These are phyloP conservation scores for Fusarium xylarioides DNA, from an alignment of 2,329 filamentous ascomycete genomes.

Conservation along the genomic window DNA sequence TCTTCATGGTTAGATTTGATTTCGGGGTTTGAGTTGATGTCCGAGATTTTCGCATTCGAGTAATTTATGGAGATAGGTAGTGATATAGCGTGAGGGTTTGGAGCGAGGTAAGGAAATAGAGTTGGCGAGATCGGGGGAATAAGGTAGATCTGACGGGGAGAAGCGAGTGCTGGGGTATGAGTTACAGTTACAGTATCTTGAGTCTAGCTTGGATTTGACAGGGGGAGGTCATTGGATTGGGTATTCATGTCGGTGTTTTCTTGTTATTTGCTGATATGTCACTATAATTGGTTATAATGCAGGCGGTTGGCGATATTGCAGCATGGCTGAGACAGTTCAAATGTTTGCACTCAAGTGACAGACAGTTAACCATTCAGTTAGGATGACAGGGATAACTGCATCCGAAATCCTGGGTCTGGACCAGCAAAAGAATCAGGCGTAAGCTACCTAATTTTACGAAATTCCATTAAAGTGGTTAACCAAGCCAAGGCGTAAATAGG, in stretches of 20 bases:
- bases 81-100: background rate
- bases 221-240: background rate
- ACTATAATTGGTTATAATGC: background rate
- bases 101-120: background rate
- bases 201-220: background rate
- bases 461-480: background rate
- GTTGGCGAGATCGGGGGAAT: background rate
- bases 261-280: background rate
- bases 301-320: background rate
- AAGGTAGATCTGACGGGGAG: background rate
- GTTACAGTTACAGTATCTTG: background rate
- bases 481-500: background rate
- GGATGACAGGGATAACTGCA: background rate
- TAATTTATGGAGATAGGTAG: background rate
- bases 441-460: background rate
- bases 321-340: background rate
- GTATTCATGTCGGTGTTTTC: background rate
- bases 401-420: background rate
- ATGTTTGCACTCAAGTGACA: background rate
- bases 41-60: background rate
- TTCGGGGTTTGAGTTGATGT: too few relatives aligned
- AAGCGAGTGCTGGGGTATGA: background rate
- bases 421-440: background rate
- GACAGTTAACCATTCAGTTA: background rate
- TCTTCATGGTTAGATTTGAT: background rate